A percentile compares a stretch with the other conserved stretches of the same genome.
phyloP scores from a whole-genome alignment of 148 eudicot species.

The Heliosperma pusillum region DNA sequence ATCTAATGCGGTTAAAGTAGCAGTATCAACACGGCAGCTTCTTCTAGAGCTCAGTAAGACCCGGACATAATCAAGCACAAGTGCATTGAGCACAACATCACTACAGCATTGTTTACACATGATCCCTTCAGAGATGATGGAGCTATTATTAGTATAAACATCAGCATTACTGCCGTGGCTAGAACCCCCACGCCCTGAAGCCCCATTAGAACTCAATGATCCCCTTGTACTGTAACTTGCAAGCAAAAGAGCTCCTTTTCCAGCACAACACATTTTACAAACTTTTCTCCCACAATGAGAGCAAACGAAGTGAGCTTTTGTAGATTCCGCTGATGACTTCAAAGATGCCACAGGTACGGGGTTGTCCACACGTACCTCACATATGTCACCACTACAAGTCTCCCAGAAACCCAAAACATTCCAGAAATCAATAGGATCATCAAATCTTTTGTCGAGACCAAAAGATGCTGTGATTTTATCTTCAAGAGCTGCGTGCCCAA shows the following conservation, averaged over 20 bases:
- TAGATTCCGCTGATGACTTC: conserved; percentile 32
- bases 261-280: conserved; percentile 86
- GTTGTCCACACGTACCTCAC: conserved; percentile 73
- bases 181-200: conserved; percentile 57
- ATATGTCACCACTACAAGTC: conserved; percentile 61
- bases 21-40: conserved; percentile 51
- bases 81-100: conserved; percentile 75
- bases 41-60: conserved; percentile 69
- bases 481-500: conserved; percentile 80
- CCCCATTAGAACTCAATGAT: conserved; percentile 43
- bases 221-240: conserved; percentile 46
- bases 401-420: conserved; percentile 66
- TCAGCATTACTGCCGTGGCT: conserved; percentile 45
- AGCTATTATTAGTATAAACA: conserved; percentile 46
- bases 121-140: conserved; percentile 49
- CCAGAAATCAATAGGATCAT: conserved; percentile 75
- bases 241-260: conserved; percentile 84
- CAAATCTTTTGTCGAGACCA: conserved; percentile 59
- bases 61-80: conserved; percentile 77
- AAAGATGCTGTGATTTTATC: conserved; percentile 68
- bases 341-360: conserved; percentile 26
- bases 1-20: conserved; percentile 62
- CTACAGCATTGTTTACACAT: conserved; percentile 83
- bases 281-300: conserved; percentile 73
- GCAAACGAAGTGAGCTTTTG: conserved; percentile 47